phyloP scores from a whole-genome alignment of 225 moss, liverwort and hornwort species.

The Pseudoscleropodium purum region DNA sequence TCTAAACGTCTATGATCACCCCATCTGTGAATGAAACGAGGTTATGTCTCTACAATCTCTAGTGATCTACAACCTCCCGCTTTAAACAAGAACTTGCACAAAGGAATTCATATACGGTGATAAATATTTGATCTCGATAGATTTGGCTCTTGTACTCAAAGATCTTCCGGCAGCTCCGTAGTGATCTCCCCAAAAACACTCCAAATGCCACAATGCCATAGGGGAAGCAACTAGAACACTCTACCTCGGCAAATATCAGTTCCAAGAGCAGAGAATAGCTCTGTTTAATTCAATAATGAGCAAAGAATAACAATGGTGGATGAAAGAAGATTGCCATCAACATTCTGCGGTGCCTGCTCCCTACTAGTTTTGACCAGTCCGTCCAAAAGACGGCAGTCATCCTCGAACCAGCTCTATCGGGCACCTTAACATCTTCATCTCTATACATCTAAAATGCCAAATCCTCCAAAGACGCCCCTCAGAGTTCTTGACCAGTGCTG shows the following conservation, averaged over 20 bases:
- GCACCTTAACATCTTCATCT: conserved; percentile 8
- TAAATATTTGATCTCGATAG: not conserved
- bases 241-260: not conserved
- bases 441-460: not conserved
- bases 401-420: conserved; percentile 1
- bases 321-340: not conserved
- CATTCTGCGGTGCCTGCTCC: not conserved
- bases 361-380: not conserved
- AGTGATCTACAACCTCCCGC: not conserved
- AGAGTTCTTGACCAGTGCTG: not conserved
- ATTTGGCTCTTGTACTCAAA: not conserved
- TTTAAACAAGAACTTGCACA: not conserved
- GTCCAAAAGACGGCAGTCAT: not conserved
- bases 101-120: not conserved
- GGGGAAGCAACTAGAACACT: not conserved
- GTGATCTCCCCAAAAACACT: not conserved
- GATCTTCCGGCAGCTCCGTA: not conserved
- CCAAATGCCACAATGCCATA: not conserved
- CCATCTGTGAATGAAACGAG: not conserved
- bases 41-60: not conserved
- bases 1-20: not conserved
- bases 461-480: not conserved
- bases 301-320: conserved; percentile 1
- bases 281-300: conserved; percentile 6
- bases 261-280: not conserved